Percentiles rank a stretch among this genome's conserved stretches.
These are phyloP conservation scores for Sugiyamaella smithiae DNA, from an alignment of 805 yeast genomes.

Conservation along the genomic window DNA sequence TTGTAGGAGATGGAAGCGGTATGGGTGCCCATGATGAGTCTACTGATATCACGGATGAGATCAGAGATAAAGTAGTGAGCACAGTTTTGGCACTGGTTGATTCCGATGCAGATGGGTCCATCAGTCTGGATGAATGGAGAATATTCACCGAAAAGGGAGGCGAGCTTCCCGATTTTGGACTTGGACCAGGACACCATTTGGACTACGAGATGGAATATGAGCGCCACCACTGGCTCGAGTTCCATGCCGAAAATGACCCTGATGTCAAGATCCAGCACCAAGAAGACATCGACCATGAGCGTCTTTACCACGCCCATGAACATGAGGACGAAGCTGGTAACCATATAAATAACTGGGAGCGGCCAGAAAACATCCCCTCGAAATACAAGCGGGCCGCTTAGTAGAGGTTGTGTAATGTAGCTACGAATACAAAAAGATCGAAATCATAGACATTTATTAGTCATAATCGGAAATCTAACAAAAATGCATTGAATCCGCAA, in stretches of 20 bases:
- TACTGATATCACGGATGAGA: constrained; percentile 51
- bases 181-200: constrained; percentile 91
- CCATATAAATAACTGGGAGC: constrained; percentile 17
- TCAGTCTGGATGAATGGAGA: constrained; percentile 69
- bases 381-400: constrained; percentile 18
- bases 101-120: constrained; percentile 58
- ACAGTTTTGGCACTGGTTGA: constrained; percentile 62
- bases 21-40: constrained; percentile 74
- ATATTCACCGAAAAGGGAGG: constrained; percentile 60
- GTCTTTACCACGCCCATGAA: constrained; percentile 81
- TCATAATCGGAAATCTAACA: no score
- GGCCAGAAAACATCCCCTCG: constrained; percentile 23
- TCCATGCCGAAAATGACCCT: constrained; percentile 63
- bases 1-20: constrained; percentile 88
- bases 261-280: constrained; percentile 75
- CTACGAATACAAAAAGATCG: no score
- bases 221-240: constrained; percentile 87
- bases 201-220: constrained; percentile 93
- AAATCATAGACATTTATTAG: no score
- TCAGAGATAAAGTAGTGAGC: constrained; percentile 50
- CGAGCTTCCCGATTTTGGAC: constrained; percentile 84
- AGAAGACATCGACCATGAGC: constrained; percentile 86
- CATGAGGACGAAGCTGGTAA: constrained; percentile 51
- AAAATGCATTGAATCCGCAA: no score
- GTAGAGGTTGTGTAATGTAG: no score